phyloP scores from a whole-genome alignment of 139 green algal species.

The Chlorella sp. region DNA sequence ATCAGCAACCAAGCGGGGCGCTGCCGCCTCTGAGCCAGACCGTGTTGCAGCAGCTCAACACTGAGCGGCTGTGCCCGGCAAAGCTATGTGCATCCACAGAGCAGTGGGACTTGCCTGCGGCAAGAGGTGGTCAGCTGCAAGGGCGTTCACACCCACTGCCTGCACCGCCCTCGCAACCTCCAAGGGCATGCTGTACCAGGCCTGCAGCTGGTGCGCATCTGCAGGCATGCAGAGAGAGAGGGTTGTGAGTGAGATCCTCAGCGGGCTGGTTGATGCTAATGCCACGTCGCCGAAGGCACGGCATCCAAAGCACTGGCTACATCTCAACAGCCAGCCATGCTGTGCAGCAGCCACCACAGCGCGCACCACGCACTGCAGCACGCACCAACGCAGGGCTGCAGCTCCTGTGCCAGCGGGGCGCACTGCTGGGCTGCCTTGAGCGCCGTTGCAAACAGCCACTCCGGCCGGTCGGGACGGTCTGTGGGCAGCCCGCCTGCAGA shows the following conservation, averaged over 20 bases:
- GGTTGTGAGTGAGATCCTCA: too few species aligned
- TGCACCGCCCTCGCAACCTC: slow-evolving; percentile 58
- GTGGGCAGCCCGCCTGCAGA: slow-evolving; percentile 48
- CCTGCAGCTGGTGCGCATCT: slow-evolving; percentile 25
- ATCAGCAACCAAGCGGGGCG: too few species aligned
- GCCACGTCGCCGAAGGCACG: too few species aligned
- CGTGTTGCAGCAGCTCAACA: background rate
- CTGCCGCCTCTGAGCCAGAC: background rate
- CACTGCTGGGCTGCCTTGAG: slow-evolving; percentile 24
- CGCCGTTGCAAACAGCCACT: slow-evolving; percentile 61
- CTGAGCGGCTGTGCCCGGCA: background rate
- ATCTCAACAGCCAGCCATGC: too few species aligned
- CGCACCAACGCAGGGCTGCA: slow-evolving; percentile 50
- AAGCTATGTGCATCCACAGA: too few species aligned
- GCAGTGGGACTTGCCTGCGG: slow-evolving; percentile 47
- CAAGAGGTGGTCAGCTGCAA: slow-evolving; percentile 55
- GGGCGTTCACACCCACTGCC: slow-evolving; percentile 22
- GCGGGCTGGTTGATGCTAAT: too few species aligned
- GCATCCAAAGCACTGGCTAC: too few species aligned
- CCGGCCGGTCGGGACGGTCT: slow-evolving; percentile 52
- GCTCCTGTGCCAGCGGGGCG: slow-evolving; percentile 21
- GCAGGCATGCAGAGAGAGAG: background rate
- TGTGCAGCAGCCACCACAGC: too few species aligned
- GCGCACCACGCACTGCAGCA: too few species aligned
- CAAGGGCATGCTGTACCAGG: slow-evolving; percentile 46